phyloP scores from a whole-genome alignment of 1,139 yeast species.

The Arxiozyma heterogenica region DNA sequence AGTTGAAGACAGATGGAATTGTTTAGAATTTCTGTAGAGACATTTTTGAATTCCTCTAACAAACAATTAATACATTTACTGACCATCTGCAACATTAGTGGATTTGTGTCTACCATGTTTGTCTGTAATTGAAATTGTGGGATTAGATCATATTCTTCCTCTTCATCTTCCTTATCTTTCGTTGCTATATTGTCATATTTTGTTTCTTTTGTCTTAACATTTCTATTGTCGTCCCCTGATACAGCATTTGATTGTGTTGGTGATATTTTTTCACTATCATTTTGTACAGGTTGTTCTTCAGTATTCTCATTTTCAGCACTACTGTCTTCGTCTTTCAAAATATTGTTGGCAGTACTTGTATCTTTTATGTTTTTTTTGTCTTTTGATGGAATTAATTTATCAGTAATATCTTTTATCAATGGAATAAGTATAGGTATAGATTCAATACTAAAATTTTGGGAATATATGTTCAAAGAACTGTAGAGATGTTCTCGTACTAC shows the following conservation, averaged over 20 bases:
- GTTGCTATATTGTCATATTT: not conserved
- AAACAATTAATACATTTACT: constrained; percentile 18
- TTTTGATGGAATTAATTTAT: not conserved
- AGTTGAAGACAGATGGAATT: constrained; percentile 29
- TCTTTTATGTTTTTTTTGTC: not conserved
- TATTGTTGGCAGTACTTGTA: not conserved
- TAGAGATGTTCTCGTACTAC: constrained; percentile 57
- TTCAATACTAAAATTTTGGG: constrained; percentile 13
- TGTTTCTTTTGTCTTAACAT: not conserved
- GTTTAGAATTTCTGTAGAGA: constrained; percentile 11
- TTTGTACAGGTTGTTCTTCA: not conserved
- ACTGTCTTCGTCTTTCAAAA: not conserved
- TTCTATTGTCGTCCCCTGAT: not conserved
- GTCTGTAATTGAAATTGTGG: not conserved
- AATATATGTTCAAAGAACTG: constrained; percentile 23
- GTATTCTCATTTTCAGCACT: not conserved
- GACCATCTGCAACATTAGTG: constrained; percentile 23
- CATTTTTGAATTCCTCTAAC: constrained; percentile 13
- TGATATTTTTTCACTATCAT: not conserved
- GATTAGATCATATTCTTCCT: not conserved
- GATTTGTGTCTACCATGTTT: constrained; percentile 14
- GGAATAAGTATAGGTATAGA: constrained; percentile 14
- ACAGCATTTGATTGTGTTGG: not conserved
- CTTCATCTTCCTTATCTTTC: not conserved
- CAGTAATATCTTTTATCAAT: constrained; percentile 3